Evolutionary conservation across 2,329 filamentous ascomycete species (phyloP).

Genomic region (Colletotrichum plurivorum): DNA sequence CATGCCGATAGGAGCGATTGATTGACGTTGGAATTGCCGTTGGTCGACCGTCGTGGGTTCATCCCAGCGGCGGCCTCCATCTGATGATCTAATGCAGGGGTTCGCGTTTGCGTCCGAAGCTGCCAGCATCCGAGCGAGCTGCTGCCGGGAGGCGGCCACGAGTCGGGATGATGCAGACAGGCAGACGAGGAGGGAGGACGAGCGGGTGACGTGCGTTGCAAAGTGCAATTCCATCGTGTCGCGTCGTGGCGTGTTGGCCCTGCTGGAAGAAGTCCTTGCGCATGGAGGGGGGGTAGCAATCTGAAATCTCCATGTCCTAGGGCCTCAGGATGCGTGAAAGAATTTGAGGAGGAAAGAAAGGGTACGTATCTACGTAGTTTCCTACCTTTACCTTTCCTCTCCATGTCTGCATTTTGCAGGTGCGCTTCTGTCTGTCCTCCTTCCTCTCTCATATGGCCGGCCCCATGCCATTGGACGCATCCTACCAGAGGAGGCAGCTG

Average conservation of each 20-base stretch:
- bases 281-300: not conserved
- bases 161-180: conserved; percentile 31
- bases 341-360: not conserved
- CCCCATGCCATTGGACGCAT: conserved; percentile 13
- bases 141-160: not conserved
- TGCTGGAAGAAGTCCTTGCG: conserved; percentile 7
- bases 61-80: conserved; percentile 29
- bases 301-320: not conserved
- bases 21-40: conserved; percentile 30
- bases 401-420: not conserved
- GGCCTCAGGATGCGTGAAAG: not conserved
- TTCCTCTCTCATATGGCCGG: not conserved
- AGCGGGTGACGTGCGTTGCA: conserved; percentile 14
- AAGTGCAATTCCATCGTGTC: conserved; percentile 1
- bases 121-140: conserved; percentile 6
- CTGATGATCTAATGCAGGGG: conserved; percentile 40
- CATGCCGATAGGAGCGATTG: conserved; percentile 21
- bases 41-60: conserved; percentile 9
- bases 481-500: conserved; percentile 10
- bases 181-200: not conserved
- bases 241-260: not conserved
- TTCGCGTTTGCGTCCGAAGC: conserved; percentile 22
- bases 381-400: too few species aligned
- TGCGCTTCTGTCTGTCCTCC: not conserved
- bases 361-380: not conserved